These are phyloP conservation scores for Eimeria praecox DNA, from an alignment of 169 alveolate genomes.

Conservation along the genomic window DNA sequence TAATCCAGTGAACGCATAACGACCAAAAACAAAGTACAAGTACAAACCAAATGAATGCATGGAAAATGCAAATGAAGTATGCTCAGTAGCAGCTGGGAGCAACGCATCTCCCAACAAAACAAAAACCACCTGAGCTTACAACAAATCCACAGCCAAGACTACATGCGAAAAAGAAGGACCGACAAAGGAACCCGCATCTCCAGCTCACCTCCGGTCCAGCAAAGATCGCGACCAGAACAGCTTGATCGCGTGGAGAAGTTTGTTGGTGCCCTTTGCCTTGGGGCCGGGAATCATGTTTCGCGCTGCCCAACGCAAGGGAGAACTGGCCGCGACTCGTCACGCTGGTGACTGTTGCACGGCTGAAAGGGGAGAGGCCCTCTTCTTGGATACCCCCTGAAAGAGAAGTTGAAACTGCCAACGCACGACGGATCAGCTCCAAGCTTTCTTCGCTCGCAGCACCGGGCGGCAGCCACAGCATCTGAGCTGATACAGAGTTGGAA, in stretches of 20 bases:
- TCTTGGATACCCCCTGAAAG: not conserved
- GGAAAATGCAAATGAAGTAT: not conserved
- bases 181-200: not conserved
- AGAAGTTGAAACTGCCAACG: not conserved
- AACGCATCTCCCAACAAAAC: not conserved
- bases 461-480: slow-evolving; percentile 40
- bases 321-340: not conserved
- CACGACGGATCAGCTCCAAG: not conserved
- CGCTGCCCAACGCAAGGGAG: not conserved
- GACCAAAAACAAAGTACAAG: not conserved
- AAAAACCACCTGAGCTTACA: not conserved
- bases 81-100: not conserved
- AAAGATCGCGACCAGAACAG: slow-evolving; percentile 34
- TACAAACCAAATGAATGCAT: not conserved
- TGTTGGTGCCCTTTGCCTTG: not conserved
- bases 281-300: not conserved
- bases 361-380: not conserved
- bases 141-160: too few species aligned
- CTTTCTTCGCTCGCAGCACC: slow-evolving; percentile 35
- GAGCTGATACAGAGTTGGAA: not conserved
- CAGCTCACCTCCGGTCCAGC: slow-evolving; percentile 15
- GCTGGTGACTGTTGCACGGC: slow-evolving; percentile 30
- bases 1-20: not conserved
- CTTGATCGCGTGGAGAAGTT: not conserved
- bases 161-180: not conserved